phyloP scores from a whole-genome alignment of 2,329 filamentous ascomycete genomes.

The Sclerotinia glacialis region DNA sequence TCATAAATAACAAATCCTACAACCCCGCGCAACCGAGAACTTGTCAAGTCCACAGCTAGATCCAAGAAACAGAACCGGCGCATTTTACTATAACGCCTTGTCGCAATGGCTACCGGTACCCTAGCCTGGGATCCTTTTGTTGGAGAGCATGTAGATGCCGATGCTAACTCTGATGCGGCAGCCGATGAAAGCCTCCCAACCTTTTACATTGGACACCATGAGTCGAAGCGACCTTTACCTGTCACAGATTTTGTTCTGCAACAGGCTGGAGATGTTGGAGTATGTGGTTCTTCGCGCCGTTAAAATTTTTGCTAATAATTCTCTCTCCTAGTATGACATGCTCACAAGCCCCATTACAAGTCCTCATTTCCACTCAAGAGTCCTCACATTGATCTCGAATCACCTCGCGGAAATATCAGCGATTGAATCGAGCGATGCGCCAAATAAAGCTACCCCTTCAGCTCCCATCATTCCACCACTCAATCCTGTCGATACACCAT shows the following conservation, averaged over 20 bases:
- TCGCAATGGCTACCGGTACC: constrained; percentile 18
- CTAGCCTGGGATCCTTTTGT: constrained; percentile 4
- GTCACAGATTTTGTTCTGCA: constrained; percentile 63
- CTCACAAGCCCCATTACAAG: constrained; percentile 78
- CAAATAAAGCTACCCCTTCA: constrained; percentile 47
- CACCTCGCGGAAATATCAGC: constrained; percentile 47
- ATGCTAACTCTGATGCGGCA: constrained; percentile 28
- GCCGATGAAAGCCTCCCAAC: constrained; percentile 42
- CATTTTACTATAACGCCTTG: not conserved
- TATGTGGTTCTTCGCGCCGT: constrained; percentile 45
- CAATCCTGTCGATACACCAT: constrained; percentile 73
- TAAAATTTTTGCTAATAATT: not conserved
- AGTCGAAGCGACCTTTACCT: constrained; percentile 58
- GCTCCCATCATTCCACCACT: constrained; percentile 65
- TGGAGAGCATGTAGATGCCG: constrained; percentile 20
- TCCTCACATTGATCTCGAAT: constrained; percentile 58
- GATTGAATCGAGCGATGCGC: constrained; percentile 43
- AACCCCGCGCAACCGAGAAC: not conserved
- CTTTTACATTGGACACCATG: constrained; percentile 74
- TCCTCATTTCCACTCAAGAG: constrained; percentile 64
- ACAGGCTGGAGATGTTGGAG: constrained; percentile 65
- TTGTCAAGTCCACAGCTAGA: not conserved
- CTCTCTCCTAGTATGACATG: constrained; percentile 64
- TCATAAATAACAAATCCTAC: not conserved
- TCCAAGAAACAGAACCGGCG: not conserved